These are phyloP conservation scores for Penicillium sp. DNA, from an alignment of 2,329 filamentous ascomycete species.

Conservation along the genomic window DNA sequence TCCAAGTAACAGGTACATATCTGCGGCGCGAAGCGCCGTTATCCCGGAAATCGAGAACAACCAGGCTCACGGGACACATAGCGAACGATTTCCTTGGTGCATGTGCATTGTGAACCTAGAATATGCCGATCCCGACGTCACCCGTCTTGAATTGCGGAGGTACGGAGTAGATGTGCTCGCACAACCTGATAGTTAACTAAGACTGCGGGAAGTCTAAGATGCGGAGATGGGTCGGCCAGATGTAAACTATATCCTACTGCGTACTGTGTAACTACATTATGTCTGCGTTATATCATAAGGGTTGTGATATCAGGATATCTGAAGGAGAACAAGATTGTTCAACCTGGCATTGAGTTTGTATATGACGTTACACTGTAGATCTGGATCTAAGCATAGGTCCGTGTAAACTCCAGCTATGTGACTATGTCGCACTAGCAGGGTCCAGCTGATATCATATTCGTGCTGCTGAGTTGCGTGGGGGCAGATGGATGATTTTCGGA, in stretches of 20 bases:
- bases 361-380: slow-evolving; percentile 3
- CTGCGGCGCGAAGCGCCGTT: too few relatives aligned
- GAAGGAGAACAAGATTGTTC: background rate
- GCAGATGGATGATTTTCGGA: background rate
- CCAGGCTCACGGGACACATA: background rate
- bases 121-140: slow-evolving; percentile 19
- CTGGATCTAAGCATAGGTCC: background rate
- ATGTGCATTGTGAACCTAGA: too few relatives aligned
- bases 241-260: background rate
- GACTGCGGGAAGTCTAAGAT: background rate
- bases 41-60: background rate
- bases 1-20: background rate
- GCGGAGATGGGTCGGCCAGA: background rate
- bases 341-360: background rate
- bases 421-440: background rate
- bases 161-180: background rate
- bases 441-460: background rate
- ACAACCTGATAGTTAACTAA: background rate
- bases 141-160: background rate
- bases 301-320: background rate
- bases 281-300: background rate
- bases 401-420: background rate
- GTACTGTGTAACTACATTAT: background rate
- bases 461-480: background rate
- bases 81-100: background rate